A percentile compares a stretch with the other conserved stretches of the same genome.
phyloP scores from a whole-genome alignment of 345 rosid genomes.

The Cardamine occulta region DNA sequence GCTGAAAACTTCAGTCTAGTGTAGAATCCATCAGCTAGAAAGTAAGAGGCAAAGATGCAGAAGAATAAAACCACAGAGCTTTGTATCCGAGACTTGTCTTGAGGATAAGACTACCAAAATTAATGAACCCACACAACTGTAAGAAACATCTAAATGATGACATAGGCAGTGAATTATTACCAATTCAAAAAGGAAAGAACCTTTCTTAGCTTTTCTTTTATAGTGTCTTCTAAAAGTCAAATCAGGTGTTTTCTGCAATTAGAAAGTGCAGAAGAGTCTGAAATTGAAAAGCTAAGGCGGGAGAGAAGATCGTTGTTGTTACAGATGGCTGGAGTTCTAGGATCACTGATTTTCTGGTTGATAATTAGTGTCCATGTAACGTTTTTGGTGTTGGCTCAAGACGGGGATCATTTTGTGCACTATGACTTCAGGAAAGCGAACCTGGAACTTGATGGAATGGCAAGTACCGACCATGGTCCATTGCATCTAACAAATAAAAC shows the following conservation, averaged over 20 bases:
- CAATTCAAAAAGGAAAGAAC: constrained; percentile 11
- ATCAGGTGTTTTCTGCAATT: neutral
- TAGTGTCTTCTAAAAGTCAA: constrained; percentile 24
- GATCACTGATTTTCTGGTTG: neutral
- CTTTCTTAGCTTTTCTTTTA: neutral
- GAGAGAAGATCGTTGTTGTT: constrained; percentile 3
- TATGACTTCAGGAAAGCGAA: constrained; percentile 23
- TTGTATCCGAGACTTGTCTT: neutral
- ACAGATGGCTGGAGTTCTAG: constrained; percentile 32
- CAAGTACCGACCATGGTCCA: neutral
- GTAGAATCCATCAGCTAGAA: neutral
- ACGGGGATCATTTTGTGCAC: neutral
- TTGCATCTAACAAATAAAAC: constrained; percentile 58
- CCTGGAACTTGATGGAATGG: constrained; percentile 39
- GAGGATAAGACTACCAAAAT: neutral
- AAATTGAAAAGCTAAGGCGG: constrained; percentile 9
- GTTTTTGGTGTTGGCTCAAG: constrained; percentile 37
- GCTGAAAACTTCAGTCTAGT: no score
- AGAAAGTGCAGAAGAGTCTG: neutral
- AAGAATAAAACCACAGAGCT: no score
- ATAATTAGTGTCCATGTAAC: neutral
- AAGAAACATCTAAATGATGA: constrained; percentile 14
- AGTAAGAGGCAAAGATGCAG: neutral
- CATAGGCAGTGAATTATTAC: neutral
- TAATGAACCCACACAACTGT: neutral